Percentiles rank a stretch among this genome's conserved stretches.
Evolutionary conservation across 78 protist genomes (phyloP).

Genomic region (Mastigamoeba balamuthi): DNA sequence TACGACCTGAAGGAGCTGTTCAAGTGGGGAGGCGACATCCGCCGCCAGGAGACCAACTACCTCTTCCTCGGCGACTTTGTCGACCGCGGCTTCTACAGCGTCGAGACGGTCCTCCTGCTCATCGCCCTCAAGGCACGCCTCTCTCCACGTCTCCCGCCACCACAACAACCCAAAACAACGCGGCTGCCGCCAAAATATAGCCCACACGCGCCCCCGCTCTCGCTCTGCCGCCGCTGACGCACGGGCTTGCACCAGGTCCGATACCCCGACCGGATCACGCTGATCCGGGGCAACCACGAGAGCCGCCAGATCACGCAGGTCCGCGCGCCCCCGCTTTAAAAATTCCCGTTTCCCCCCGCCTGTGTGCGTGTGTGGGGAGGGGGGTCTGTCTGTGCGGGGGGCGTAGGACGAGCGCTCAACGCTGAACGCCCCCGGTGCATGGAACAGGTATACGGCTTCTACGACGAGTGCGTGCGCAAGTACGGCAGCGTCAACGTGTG

Average conservation of each 20-base stretch:
- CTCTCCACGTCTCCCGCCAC: too few species aligned
- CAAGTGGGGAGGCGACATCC: constrained; percentile 84
- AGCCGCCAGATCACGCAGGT: constrained; percentile 96
- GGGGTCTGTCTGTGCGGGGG: too few species aligned
- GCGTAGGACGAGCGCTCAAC: too few species aligned
- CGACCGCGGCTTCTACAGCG: constrained; percentile 96
- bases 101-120: constrained; percentile 94
- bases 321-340: not conserved
- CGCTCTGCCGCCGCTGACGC: not conserved
- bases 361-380: too few species aligned
- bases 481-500: constrained; percentile 96
- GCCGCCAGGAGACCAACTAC: constrained; percentile 92
- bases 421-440: too few species aligned
- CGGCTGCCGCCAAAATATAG: not conserved
- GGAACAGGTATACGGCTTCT: constrained; percentile 98
- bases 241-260: constrained; percentile 37
- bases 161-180: too few species aligned
- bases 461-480: constrained; percentile 98
- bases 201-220: not conserved
- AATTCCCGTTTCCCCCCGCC: too few species aligned
- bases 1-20: constrained; percentile 96
- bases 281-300: constrained; percentile 99
- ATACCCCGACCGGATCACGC: constrained; percentile 91
- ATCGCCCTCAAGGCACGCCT: constrained; percentile 85
- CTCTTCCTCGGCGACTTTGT: constrained; percentile 99